Percentiles rank a stretch among this genome's conserved stretches.
Conservation (phyloP, 495 filamentous ascomycete genomes). For the Bryoglossum gracile region DNA sequence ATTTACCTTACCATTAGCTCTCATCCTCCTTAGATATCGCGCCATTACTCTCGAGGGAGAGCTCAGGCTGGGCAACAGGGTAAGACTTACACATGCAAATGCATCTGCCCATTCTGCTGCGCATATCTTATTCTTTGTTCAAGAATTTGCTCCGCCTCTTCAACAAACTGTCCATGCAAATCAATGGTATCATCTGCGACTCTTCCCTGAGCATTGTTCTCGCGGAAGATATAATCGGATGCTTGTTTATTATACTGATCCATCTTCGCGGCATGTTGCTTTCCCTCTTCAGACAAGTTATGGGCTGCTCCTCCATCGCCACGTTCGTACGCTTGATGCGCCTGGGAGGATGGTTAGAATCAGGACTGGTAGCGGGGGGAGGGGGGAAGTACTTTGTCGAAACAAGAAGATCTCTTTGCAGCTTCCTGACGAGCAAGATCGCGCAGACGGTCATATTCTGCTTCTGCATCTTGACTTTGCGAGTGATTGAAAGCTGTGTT, state of each 20-base stretch:
- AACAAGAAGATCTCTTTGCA: conserved; percentile 65
- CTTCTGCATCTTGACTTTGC: conserved; percentile 57
- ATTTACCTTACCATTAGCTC: background rate
- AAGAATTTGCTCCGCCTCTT: conserved; percentile 87
- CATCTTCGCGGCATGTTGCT: conserved; percentile 69
- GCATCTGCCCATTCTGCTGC: conserved; percentile 58
- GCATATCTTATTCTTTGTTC: conserved; percentile 74
- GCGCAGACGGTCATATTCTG: conserved; percentile 88
- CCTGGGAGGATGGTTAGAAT: conserved; percentile 34
- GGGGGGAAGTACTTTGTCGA: conserved; percentile 49
- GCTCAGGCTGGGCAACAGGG: no score
- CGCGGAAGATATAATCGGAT: conserved; percentile 87
- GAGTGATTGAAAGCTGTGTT: conserved; percentile 73
- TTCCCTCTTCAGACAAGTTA: conserved; percentile 73
- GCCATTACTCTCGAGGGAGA: no score
- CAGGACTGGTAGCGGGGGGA: background rate
- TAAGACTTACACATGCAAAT: conserved; percentile 59
- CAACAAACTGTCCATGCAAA: conserved; percentile 86
- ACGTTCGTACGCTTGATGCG: conserved; percentile 69
- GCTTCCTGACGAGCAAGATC: conserved; percentile 73
- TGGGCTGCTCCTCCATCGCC: conserved; percentile 78
- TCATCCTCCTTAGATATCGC: no score
- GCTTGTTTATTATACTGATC: conserved; percentile 82
- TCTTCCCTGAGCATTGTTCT: conserved; percentile 71
- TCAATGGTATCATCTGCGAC: conserved; percentile 81